phyloP scores from a whole-genome alignment of 2,329 filamentous ascomycete species.

The Cladosporium cucumerinum region DNA sequence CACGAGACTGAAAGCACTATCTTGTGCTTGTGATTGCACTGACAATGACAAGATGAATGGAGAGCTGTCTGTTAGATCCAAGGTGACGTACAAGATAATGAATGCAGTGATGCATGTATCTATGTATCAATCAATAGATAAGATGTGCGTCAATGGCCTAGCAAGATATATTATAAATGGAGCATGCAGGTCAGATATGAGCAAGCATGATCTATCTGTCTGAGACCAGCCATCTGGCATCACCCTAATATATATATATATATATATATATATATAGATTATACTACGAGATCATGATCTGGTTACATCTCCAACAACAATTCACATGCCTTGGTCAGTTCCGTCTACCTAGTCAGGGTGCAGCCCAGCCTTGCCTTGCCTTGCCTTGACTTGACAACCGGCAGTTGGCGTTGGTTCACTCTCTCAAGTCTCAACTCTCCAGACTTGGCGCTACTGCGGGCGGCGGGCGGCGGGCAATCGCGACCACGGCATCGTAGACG shows the following conservation, averaged over 20 bases:
- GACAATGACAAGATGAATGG: neutral
- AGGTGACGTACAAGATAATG: neutral
- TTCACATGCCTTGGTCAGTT: neutral
- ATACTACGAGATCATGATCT: neutral
- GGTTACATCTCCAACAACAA: neutral
- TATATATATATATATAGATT: too few species aligned
- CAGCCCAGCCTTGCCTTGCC: neutral
- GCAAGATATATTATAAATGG: neutral
- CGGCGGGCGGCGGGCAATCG: slow-evolving; percentile 3
- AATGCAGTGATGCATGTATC: neutral
- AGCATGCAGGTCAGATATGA: neutral
- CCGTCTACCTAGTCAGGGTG: neutral
- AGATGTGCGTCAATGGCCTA: neutral
- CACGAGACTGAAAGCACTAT: neutral
- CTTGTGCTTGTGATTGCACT: neutral
- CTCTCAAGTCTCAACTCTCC: neutral
- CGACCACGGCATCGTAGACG: neutral
- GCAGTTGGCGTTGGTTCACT: neutral
- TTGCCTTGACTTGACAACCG: neutral
- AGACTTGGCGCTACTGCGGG: slow-evolving; percentile 4
- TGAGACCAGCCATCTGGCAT: neutral
- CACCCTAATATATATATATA: neutral
- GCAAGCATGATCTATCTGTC: neutral
- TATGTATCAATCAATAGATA: neutral
- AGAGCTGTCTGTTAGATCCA: neutral